phyloP scores from a whole-genome alignment of 768 basidiomycete genomes.

The Amanita pallidorosea region DNA sequence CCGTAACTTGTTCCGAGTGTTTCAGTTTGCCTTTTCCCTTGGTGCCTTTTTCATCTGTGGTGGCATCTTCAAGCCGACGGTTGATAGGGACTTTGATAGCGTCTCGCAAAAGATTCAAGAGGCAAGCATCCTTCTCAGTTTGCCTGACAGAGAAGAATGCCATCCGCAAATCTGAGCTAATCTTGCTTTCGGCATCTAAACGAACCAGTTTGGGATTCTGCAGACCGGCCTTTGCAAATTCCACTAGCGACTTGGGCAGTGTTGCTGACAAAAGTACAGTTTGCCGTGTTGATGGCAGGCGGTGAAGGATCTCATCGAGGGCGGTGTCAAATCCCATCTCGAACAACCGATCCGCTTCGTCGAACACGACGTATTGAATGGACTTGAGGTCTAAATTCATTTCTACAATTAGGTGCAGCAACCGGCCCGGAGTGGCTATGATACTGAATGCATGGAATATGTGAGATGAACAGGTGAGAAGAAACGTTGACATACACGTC shows the following conservation, averaged over 20 bases:
- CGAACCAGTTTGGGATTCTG: slow-evolving; percentile 90
- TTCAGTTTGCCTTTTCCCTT: slow-evolving; percentile 42
- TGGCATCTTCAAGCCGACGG: slow-evolving; percentile 18
- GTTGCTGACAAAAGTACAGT: slow-evolving; percentile 96
- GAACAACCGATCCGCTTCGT: slow-evolving; percentile 97
- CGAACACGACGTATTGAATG: slow-evolving; percentile 87
- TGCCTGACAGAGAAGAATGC: slow-evolving; percentile 90
- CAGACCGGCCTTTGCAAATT: slow-evolving; percentile 97
- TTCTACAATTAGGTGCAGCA: slow-evolving; percentile 94
- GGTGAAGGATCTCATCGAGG: slow-evolving; percentile 83
- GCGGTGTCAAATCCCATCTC: slow-evolving; percentile 97
- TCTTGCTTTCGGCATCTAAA: slow-evolving; percentile 94
- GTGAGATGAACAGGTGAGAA: slow-evolving; percentile 3
- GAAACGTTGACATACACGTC: slow-evolving; percentile 64
- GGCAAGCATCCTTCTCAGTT: slow-evolving; percentile 87
- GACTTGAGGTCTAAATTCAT: slow-evolving; percentile 90
- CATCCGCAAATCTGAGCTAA: slow-evolving; percentile 88
- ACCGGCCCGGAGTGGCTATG: slow-evolving; percentile 94
- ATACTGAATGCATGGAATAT: slow-evolving; percentile 42
- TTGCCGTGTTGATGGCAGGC: slow-evolving; percentile 79
- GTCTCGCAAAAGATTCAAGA: slow-evolving; percentile 77
- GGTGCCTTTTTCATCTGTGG: slow-evolving; percentile 20
- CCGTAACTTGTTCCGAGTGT: slow-evolving; percentile 37
- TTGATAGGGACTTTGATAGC: slow-evolving; percentile 74
- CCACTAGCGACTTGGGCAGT: slow-evolving; percentile 88